phyloP scores from a whole-genome alignment of 1,284 basidiomycete species.

The Fomitopsis betulina region DNA sequence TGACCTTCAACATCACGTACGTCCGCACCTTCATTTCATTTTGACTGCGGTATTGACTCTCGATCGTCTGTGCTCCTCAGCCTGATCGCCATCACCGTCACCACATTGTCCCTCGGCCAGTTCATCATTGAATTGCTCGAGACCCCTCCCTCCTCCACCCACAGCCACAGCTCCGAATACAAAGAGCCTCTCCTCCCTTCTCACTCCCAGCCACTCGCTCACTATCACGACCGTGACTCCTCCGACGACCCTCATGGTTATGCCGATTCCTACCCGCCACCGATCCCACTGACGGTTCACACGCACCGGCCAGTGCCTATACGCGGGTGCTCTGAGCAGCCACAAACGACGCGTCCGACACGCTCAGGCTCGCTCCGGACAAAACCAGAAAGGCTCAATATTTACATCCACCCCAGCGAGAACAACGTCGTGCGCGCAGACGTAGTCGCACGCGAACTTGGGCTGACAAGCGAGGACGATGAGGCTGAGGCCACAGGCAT shows the following conservation, averaged over 20 bases:
- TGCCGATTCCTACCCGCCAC: constrained; percentile 7
- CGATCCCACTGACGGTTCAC: constrained; percentile 11
- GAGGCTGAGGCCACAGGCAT: constrained; percentile 21
- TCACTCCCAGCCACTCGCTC: constrained; percentile 3
- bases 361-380: constrained; percentile 33
- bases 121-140: constrained; percentile 49
- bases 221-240: constrained; percentile 14
- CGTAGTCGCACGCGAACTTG: constrained; percentile 48
- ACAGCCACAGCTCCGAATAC: constrained; percentile 20
- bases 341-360: constrained; percentile 9
- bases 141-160: constrained; percentile 1
- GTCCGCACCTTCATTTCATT: constrained; percentile 20
- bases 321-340: constrained; percentile 5
- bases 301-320: constrained; percentile 10
- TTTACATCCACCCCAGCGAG: constrained; percentile 57
- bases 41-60: background rate
- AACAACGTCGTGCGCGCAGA: constrained; percentile 64
- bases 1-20: constrained; percentile 64
- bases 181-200: constrained; percentile 35
- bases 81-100: constrained; percentile 51
- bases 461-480: constrained; percentile 41
- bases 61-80: constrained; percentile 25
- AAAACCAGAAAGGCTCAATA: constrained; percentile 50
- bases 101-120: constrained; percentile 50
- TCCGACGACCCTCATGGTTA: constrained; percentile 9